A percentile compares a stretch with the other conserved stretches of the same genome.
phyloP scores from a whole-genome alignment of 345 rosid genomes.

The Citrus hindsii region DNA sequence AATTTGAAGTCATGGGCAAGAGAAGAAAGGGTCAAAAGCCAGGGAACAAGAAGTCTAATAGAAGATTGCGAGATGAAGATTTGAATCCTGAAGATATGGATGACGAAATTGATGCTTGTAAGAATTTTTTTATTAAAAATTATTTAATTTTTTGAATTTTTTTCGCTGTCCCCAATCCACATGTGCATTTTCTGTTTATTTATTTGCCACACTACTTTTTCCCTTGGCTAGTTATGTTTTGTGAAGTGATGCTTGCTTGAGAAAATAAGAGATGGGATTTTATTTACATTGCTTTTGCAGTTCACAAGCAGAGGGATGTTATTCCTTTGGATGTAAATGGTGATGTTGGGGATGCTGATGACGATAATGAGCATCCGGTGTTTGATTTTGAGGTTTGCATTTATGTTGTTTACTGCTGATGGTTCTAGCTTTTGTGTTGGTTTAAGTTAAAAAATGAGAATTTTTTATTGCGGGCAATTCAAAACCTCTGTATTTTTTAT shows the following conservation, averaged over 20 bases:
- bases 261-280: not conserved
- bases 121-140: not conserved
- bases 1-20: conserved; percentile 50
- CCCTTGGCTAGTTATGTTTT: not conserved
- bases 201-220: not conserved
- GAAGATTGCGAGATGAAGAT: conserved; percentile 30
- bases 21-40: conserved; percentile 43
- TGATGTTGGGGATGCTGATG: conserved; percentile 61
- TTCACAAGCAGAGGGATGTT: conserved; percentile 83
- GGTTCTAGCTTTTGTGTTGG: not conserved
- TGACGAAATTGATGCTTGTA: conserved; percentile 76
- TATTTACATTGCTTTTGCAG: conserved; percentile 29
- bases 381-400: conserved; percentile 53
- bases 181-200: not conserved
- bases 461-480: not conserved
- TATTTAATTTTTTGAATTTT: not conserved
- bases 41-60: conserved; percentile 37
- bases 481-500: not conserved
- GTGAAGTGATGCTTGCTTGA: not conserved
- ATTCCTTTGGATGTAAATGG: conserved; percentile 62
- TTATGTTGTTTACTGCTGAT: not conserved
- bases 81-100: conserved; percentile 47
- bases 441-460: not conserved
- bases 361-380: conserved; percentile 70
- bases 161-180: not conserved